phyloP scores from a whole-genome alignment of 495 filamentous ascomycete species.

The Gamarada debralockiae region DNA sequence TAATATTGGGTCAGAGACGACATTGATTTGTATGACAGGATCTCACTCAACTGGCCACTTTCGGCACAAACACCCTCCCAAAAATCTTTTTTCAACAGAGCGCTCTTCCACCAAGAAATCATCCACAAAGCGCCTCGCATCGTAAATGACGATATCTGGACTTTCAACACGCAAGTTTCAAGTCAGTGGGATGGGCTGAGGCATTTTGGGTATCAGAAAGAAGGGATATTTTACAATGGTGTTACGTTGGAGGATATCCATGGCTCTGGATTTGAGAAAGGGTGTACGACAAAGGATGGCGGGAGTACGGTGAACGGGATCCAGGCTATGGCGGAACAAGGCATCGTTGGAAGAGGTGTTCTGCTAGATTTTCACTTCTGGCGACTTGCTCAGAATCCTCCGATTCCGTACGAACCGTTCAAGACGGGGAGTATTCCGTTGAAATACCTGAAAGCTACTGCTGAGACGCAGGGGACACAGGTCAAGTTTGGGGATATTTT shows the following conservation, averaged over 20 bases:
- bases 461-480: slow-evolving; percentile 42
- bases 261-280: slow-evolving; percentile 5
- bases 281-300: slow-evolving; percentile 26
- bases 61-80: slow-evolving; percentile 29
- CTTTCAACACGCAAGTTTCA: slow-evolving; percentile 55
- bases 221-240: slow-evolving; percentile 56
- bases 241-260: slow-evolving; percentile 54
- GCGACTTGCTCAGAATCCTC: slow-evolving; percentile 26
- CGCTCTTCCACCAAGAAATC: slow-evolving; percentile 36
- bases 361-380: slow-evolving; percentile 56
- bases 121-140: slow-evolving; percentile 30
- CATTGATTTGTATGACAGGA: no score
- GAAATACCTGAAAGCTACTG: slow-evolving; percentile 40
- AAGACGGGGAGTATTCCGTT: slow-evolving; percentile 35
- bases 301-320: slow-evolving; percentile 41
- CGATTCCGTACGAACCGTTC: slow-evolving; percentile 40
- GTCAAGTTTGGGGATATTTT: slow-evolving; percentile 52
- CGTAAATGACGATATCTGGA: slow-evolving; percentile 58
- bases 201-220: slow-evolving; percentile 50
- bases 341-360: slow-evolving; percentile 55
- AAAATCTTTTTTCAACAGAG: slow-evolving; percentile 34
- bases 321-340: slow-evolving; percentile 41
- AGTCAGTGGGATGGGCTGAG: slow-evolving; percentile 43
- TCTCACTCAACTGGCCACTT: slow-evolving; percentile 44
- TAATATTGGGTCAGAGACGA: no score